Evolutionary conservation across 2,329 filamentous ascomycete genomes (phyloP), one percentile per base, ranked within the genome.

Genomic region (Phialocephala sp.): DNA sequence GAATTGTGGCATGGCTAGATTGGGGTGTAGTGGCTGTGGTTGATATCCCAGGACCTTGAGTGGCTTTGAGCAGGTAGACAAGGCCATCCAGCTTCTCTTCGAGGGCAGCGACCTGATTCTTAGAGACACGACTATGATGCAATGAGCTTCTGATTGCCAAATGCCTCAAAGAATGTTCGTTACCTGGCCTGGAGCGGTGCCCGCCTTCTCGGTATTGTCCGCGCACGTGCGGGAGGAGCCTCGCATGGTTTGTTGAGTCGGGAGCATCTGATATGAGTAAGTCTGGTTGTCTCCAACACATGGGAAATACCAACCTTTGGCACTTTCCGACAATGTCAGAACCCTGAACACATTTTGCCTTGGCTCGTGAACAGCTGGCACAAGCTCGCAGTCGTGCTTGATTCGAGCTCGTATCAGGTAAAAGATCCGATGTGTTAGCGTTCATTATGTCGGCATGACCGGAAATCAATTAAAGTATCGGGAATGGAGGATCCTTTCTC

Each of bases 1-100:
- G 37, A n/a, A 58, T 4, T 14, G 32, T 43, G 47, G 41, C 41
- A 11, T 14, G 2, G 18, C 36, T 12, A 22, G 50, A 52, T 22
- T 27, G 37, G 50, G 52, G 50, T 15, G 27, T 15, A 36, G 54
- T 35, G 1, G 22, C 24, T 8, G 37, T 56, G 5, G 32, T 32
- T n/a, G 45, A 14, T 15, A 39, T 50, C 15, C 12, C 47, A 15
- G 35, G 55, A 6, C 69, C 61, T 22, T 67, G 55, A 4, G 55
- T 56, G 0, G 63, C 45, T 36, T 68, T 67, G 18, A 72, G 66
- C 5, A 72, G 45, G 4, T 60, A 66, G 37, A 71, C 66, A 12
- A 72, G 54, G 20, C 60, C 65, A 57, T 72, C 67, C 27, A 72
- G 24, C 52, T 69, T 72, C 43, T 69, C 67, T 36, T 72, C 71